phyloP scores from a whole-genome alignment of 108 stramenopile genomes.

The Stephanodiscus minutulus region DNA sequence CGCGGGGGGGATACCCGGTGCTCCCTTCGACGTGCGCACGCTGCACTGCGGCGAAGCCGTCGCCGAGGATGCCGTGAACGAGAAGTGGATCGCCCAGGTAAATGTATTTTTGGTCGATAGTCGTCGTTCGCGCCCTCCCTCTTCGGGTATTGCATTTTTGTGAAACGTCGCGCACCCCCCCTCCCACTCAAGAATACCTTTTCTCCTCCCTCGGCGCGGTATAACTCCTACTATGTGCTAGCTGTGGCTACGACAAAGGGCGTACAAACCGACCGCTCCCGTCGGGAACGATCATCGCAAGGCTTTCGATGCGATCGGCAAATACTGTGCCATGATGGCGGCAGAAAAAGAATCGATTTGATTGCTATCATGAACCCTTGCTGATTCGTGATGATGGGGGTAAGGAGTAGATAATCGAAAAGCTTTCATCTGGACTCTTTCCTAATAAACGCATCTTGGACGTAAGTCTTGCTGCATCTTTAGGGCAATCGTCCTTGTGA shows the following conservation, averaged over 20 bases:
- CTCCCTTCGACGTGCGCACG: slow-evolving; percentile 81
- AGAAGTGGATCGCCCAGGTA: slow-evolving; percentile 79
- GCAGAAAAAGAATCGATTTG: too few species aligned
- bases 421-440: too few species aligned
- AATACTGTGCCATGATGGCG: slow-evolving; percentile 42
- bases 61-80: slow-evolving; percentile 43
- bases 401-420: too few species aligned
- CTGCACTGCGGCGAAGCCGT: slow-evolving; percentile 83
- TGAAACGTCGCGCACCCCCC: too few species aligned
- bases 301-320: slow-evolving; percentile 56
- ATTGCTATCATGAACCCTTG: too few species aligned
- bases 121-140: background rate
- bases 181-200: too few species aligned
- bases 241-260: slow-evolving; percentile 66
- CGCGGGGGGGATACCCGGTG: slow-evolving; percentile 72
- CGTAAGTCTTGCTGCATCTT: too few species aligned
- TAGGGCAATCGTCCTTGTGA: too few species aligned
- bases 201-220: background rate
- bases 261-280: slow-evolving; percentile 70
- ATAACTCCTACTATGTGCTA: slow-evolving; percentile 8
- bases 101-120: background rate
- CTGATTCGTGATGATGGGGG: too few species aligned
- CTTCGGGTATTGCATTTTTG: background rate
- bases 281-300: slow-evolving; percentile 58
- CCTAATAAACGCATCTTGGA: too few species aligned